A percentile compares a stretch with the other conserved stretches of the same genome.
Evolutionary conservation across 1,284 basidiomycete genomes (phyloP).

Genomic region (Ganoderma lingzhi): DNA sequence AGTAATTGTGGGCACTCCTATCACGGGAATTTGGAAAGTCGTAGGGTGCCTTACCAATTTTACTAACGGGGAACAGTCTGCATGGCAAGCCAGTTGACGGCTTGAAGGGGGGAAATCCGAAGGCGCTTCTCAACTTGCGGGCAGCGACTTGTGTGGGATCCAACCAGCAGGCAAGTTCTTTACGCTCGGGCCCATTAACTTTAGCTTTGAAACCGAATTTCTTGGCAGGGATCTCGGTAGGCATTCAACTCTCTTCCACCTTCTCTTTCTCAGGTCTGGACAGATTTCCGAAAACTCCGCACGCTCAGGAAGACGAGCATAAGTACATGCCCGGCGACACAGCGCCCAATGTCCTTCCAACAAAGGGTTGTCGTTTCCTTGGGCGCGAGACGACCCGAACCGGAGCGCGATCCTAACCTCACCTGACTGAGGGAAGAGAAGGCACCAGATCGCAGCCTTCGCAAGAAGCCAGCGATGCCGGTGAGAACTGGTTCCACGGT

Average conservation of each 20-base stretch:
- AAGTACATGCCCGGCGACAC: neutral
- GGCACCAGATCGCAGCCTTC: neutral
- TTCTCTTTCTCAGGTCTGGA: neutral
- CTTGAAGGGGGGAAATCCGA: too few species aligned
- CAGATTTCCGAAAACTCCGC: neutral
- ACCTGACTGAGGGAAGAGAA: neutral
- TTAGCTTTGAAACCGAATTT: neutral
- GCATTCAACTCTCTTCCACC: neutral
- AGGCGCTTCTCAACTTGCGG: too few species aligned
- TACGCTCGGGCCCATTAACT: too few species aligned
- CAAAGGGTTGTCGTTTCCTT: neutral
- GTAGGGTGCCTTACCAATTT: too few species aligned
- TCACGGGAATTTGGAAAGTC: neutral
- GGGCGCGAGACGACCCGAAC: neutral
- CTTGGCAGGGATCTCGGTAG: neutral
- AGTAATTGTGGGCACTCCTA: neutral
- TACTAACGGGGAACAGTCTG: too few species aligned
- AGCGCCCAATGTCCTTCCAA: neutral
- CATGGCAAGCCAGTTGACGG: too few species aligned
- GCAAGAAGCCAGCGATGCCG: neutral
- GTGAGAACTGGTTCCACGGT: neutral
- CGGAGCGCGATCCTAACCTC: neutral
- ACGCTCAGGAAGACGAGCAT: neutral
- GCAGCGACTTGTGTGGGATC: too few species aligned
- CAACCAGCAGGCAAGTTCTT: too few species aligned